Evolutionary conservation across 129 eudicot genomes (phyloP).

Genomic region (Calendula officinalis): DNA sequence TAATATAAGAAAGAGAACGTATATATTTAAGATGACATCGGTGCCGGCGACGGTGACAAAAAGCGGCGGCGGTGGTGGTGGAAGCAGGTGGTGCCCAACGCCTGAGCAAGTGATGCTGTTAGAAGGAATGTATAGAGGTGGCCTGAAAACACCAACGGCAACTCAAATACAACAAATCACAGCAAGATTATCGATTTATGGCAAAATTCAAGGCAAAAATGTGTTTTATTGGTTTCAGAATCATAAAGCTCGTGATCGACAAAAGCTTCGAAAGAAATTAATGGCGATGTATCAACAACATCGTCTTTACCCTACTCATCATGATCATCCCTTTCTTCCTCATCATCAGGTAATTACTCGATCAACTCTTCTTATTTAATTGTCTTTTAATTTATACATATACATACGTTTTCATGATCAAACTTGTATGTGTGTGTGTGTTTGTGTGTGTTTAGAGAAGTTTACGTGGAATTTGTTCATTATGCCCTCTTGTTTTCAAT

Average conservation of each 20-base stretch:
- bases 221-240: slow-evolving; percentile 96
- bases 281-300: slow-evolving; percentile 34
- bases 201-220: slow-evolving; percentile 78
- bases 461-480: too few species aligned
- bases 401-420: too few species aligned
- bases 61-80: slow-evolving; percentile 18
- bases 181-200: slow-evolving; percentile 57
- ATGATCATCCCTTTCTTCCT: slow-evolving; percentile 15
- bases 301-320: slow-evolving; percentile 15
- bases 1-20: too few species aligned
- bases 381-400: neutral
- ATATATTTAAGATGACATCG: slow-evolving; percentile 3
- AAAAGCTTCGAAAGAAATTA: slow-evolving; percentile 66
- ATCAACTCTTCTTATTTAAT: neutral
- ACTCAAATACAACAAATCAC: slow-evolving; percentile 78
- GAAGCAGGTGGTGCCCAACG: slow-evolving; percentile 82
- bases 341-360: slow-evolving; percentile 26
- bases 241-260: slow-evolving; percentile 90
- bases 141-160: slow-evolving; percentile 73
- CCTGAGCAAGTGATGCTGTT: slow-evolving; percentile 76
- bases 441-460: too few species aligned
- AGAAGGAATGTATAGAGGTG: slow-evolving; percentile 75
- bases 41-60: slow-evolving; percentile 12
- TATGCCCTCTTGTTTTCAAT: too few species aligned
- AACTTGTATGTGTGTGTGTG: too few species aligned